These are phyloP conservation scores for Chaetomiaceae sp. DNA, from an alignment of 2,329 filamentous ascomycete genomes.

Conservation along the genomic window DNA sequence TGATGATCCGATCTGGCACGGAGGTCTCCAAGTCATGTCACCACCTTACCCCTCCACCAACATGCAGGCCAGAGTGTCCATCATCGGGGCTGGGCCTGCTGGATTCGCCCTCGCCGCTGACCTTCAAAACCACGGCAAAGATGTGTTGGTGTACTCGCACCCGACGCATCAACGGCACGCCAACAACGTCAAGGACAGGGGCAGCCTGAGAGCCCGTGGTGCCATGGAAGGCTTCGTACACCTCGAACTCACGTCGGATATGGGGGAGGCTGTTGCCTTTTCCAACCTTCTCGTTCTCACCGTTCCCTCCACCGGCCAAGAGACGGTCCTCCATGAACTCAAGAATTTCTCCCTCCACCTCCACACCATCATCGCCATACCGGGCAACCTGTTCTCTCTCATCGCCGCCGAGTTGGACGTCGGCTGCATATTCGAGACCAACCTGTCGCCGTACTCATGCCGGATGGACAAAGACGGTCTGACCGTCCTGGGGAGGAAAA, in stretches of 20 bases:
- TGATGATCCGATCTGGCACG: too few species aligned
- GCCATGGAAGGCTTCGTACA: neutral
- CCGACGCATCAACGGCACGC: conserved; percentile 1
- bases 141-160: neutral
- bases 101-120: conserved; percentile 2
- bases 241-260: neutral
- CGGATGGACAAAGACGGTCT: conserved; percentile 2
- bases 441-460: conserved; percentile 5
- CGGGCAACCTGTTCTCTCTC: conserved; percentile 6
- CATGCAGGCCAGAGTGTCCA: neutral
- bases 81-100: conserved; percentile 1
- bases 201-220: neutral
- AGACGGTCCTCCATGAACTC: neutral
- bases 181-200: neutral
- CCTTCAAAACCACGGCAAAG: neutral
- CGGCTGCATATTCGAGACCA: conserved; percentile 2
- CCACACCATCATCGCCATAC: conserved; percentile 1
- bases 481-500: neutral
- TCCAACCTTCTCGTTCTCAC: neutral
- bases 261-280: neutral
- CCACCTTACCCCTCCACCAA: neutral
- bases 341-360: neutral
- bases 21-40: neutral
- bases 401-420: neutral
- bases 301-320: neutral